Evolutionary conservation across 1,284 basidiomycete species (phyloP), one percentile per base, ranked within the genome.

Genomic region (Fomitopsis pinicola): DNA sequence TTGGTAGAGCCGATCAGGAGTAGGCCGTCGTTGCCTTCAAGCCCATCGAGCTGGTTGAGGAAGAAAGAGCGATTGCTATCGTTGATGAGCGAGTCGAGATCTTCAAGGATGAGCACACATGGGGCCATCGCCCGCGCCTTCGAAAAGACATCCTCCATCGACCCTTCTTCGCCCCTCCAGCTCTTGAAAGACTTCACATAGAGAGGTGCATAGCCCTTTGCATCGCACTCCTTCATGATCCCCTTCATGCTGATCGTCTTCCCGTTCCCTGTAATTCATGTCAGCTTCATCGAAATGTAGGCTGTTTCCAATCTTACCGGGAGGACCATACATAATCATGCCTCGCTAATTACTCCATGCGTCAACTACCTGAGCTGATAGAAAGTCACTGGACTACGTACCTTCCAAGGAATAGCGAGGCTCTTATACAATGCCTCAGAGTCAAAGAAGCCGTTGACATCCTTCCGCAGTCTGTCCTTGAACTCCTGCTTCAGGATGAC

Each of bases 161-260:
- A 77, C 15, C 63, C 79, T 71, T 91, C 89, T 68, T 91, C 88
- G n/a, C 88, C 88, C 63, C 74, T 77, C 61, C 69, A 87, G 64
- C 82, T 80, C 64, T 81, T 77, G 76, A 89, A 88, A 5, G 87
- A 87, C 69, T 88, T 91, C 67, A 95, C 90, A 65, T 93, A 94
- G 22, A 95, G 80, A 1, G 89, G 84, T 2, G 81, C 80, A 66
- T 85, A 86, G 0, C 86, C 87, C 58, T 77, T 77, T 26, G 78
- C 78, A 65, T 80, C 77, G 61, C 86, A 87, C 0, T 81, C 81
- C 70, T 88, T 89, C 84, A 90, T 88, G 63, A 90, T 81, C 12
- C 80, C 82, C 72, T 93, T 94, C 70, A 94, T 78, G 61, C 82
- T 89, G 73, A 92, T 91, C 0, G 91, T 94, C 75, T 94, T 94